These are phyloP conservation scores for Cubamyces sp. DNA, from an alignment of 768 basidiomycete genomes.

Conservation along the genomic window DNA sequence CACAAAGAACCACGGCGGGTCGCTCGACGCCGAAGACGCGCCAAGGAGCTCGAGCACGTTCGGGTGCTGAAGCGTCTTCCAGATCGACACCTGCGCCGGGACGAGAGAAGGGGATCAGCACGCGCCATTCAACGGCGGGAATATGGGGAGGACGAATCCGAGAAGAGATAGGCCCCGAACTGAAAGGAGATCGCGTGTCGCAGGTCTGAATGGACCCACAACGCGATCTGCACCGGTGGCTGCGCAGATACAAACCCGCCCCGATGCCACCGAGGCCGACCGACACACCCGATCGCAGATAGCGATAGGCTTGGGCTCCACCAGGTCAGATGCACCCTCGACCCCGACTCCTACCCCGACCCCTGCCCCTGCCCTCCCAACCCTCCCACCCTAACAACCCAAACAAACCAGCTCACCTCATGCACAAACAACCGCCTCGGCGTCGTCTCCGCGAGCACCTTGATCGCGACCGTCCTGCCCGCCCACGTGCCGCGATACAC, in stretches of 20 bases:
- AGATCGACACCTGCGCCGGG: slow-evolving; percentile 43
- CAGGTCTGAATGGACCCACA: too few relatives aligned
- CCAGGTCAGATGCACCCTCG: too few relatives aligned
- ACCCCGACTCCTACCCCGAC: too few relatives aligned
- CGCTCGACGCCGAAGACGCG: slow-evolving; percentile 70
- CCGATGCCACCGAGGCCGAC: too few relatives aligned
- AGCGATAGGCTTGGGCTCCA: too few relatives aligned
- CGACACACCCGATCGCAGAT: too few relatives aligned
- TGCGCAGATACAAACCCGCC: too few relatives aligned
- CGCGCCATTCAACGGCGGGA: background rate
- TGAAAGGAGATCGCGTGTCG: too few relatives aligned
- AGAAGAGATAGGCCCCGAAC: too few relatives aligned
- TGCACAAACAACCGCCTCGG: slow-evolving; percentile 60
- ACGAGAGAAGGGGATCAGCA: background rate
- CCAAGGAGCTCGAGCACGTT: slow-evolving; percentile 78
- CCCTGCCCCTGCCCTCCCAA: background rate
- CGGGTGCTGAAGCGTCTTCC: slow-evolving; percentile 69
- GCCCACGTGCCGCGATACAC: slow-evolving; percentile 82
- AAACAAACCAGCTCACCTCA: slow-evolving; percentile 16
- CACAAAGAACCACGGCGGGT: slow-evolving; percentile 54
- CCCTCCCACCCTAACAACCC: too few relatives aligned
- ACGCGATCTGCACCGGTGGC: too few relatives aligned
- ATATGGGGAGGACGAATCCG: too few relatives aligned
- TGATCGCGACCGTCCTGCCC: slow-evolving; percentile 67
- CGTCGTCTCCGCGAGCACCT: slow-evolving; percentile 66